Percentiles rank a stretch among this genome's conserved stretches.
phyloP scores from a whole-genome alignment of 2,329 filamentous ascomycete species.

The Cordyceps tenuipes region DNA sequence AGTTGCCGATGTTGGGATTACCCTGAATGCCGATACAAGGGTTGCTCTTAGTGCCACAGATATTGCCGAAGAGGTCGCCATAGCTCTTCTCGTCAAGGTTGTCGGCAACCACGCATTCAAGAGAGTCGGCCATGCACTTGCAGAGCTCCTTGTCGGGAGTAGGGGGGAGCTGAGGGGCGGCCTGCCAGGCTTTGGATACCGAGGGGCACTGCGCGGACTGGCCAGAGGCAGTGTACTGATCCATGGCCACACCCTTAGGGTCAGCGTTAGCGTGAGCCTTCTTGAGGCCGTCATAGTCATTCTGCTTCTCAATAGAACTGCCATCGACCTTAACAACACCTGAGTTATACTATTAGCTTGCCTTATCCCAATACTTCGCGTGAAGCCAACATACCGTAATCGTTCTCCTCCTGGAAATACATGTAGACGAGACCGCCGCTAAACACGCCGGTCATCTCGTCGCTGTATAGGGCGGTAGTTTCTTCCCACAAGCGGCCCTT shows the following conservation, averaged over 20 bases:
- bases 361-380: background rate
- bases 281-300: conserved; percentile 68
- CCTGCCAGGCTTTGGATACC: conserved; percentile 55
- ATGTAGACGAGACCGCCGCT: conserved; percentile 98
- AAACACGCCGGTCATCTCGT: conserved; percentile 78
- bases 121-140: conserved; percentile 70
- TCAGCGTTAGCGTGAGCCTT: conserved; percentile 59
- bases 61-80: conserved; percentile 61
- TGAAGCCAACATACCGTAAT: conserved; percentile 57
- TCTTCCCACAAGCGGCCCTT: conserved; percentile 75
- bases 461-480: conserved; percentile 69
- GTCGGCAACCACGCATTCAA: conserved; percentile 60
- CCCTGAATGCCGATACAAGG: conserved; percentile 61
- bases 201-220: conserved; percentile 64
- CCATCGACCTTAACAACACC: conserved; percentile 55
- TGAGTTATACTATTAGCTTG: conserved; percentile 18
- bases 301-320: conserved; percentile 49
- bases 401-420: conserved; percentile 87
- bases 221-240: conserved; percentile 67
- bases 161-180: conserved; percentile 60
- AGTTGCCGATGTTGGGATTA: conserved; percentile 59
- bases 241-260: conserved; percentile 57
- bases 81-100: conserved; percentile 50
- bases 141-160: conserved; percentile 72
- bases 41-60: conserved; percentile 52